Evolutionary conservation across 805 yeast genomes (phyloP).

Genomic region (Ogataea haglerorum): DNA sequence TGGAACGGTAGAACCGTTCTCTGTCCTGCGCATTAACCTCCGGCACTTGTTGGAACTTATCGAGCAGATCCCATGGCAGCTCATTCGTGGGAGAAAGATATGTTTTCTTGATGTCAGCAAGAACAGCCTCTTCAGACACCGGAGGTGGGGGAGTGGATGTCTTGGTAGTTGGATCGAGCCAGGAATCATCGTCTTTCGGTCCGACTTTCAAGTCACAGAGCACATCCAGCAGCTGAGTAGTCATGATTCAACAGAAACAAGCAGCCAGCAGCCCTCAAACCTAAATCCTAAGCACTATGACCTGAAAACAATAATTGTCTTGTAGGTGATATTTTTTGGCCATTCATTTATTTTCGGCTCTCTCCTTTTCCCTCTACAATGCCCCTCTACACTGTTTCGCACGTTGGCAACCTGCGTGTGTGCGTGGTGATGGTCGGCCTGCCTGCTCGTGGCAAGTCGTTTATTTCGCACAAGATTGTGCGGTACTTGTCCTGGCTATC

Average conservation of each 20-base stretch:
- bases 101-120: conserved; percentile 32
- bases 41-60: conserved; percentile 60
- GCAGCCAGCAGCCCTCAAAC: too few species aligned
- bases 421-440: conserved; percentile 88
- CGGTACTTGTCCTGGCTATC: conserved; percentile 91
- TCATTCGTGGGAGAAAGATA: conserved; percentile 61
- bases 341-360: background rate
- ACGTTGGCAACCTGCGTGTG: conserved; percentile 67
- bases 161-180: conserved; percentile 18
- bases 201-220: conserved; percentile 8
- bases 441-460: conserved; percentile 91
- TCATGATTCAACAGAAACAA: background rate
- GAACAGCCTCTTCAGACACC: conserved; percentile 12
- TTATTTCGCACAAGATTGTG: conserved; percentile 91
- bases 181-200: conserved; percentile 4
- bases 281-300: too few species aligned
- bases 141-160: conserved; percentile 10
- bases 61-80: conserved; percentile 69
- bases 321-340: background rate
- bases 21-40: conserved; percentile 25
- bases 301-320: background rate
- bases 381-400: conserved; percentile 58
- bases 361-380: conserved; percentile 26
- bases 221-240: conserved; percentile 4
- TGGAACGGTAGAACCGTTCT: conserved; percentile 39